Percentiles rank a stretch among this genome's conserved stretches.
Evolutionary conservation across 83 land plant genomes (phyloP).

Genomic region (Picea mariana): DNA sequence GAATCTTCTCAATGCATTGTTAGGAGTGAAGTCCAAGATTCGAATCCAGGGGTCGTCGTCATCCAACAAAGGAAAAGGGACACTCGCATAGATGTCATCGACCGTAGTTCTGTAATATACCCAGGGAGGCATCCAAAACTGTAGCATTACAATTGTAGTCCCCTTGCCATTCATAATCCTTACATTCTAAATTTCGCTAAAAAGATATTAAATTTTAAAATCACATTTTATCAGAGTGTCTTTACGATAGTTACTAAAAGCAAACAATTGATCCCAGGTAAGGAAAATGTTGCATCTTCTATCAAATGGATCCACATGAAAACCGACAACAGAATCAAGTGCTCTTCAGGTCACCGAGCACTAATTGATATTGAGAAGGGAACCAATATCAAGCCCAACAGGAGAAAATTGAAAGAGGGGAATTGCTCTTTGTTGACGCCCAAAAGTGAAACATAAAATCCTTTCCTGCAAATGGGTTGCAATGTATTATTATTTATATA

Average conservation of each 20-base stretch:
- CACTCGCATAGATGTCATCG: conserved; percentile 63
- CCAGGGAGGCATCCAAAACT: conserved; percentile 65
- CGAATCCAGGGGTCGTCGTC: conserved; percentile 95
- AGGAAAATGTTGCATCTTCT: conserved; percentile 47
- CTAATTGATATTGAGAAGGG: no score
- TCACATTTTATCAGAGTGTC: conserved; percentile 55
- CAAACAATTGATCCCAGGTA: conserved; percentile 44
- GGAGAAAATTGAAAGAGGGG: conserved; percentile 43
- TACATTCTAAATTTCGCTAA: conserved; percentile 52
- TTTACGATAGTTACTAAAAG: conserved; percentile 17
- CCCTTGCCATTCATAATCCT: conserved; percentile 36
- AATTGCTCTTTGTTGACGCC: conserved; percentile 16
- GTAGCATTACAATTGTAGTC: conserved; percentile 40
- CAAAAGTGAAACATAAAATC: no score
- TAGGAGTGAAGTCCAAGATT: conserved; percentile 66
- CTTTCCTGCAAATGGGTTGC: no score
- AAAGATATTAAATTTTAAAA: conserved; percentile 65
- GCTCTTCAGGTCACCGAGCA: conserved; percentile 43
- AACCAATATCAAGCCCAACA: conserved; percentile 20
- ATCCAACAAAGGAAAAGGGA: conserved; percentile 64
- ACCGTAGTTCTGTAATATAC: conserved; percentile 79
- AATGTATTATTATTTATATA: no score
- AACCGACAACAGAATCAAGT: conserved; percentile 48
- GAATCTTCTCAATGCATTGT: conserved; percentile 73
- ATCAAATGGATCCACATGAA: conserved; percentile 65